These are phyloP conservation scores for Sordaria brevicollis DNA, from an alignment of 495 filamentous ascomycete species.

Conservation along the genomic window DNA sequence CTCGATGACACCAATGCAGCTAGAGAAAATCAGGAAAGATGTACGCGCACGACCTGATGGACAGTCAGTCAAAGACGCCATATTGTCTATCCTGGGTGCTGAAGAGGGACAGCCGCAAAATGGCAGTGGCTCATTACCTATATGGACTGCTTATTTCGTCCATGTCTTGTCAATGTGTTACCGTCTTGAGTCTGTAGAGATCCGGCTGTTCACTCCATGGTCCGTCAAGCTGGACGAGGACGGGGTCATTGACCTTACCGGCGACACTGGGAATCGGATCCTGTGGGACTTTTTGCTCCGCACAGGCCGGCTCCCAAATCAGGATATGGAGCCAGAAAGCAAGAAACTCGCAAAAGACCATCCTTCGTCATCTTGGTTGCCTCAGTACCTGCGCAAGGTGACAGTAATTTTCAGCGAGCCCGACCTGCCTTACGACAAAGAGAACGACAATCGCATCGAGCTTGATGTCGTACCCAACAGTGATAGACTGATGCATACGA, in stretches of 20 bases:
- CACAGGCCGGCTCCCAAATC: background rate
- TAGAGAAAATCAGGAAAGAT: background rate
- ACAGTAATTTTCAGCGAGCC: background rate
- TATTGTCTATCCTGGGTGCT: background rate
- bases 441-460: background rate
- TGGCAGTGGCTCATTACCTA: no score
- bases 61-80: background rate
- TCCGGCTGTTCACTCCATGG: background rate
- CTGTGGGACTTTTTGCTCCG: background rate
- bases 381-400: background rate
- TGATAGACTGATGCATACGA: background rate
- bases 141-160: background rate
- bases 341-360: no score
- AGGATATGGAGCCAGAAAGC: background rate
- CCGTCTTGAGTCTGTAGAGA: background rate
- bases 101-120: background rate
- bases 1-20: background rate
- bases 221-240: no score
- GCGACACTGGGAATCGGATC: no score
- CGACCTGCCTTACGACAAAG: background rate
- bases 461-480: background rate
- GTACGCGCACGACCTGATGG: background rate
- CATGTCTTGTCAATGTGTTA: background rate
- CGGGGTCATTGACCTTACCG: no score
- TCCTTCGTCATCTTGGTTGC: background rate